Conservation (phyloP, 2,329 filamentous ascomycete genomes). For the Neopestalotiopsis sp. region DNA sequence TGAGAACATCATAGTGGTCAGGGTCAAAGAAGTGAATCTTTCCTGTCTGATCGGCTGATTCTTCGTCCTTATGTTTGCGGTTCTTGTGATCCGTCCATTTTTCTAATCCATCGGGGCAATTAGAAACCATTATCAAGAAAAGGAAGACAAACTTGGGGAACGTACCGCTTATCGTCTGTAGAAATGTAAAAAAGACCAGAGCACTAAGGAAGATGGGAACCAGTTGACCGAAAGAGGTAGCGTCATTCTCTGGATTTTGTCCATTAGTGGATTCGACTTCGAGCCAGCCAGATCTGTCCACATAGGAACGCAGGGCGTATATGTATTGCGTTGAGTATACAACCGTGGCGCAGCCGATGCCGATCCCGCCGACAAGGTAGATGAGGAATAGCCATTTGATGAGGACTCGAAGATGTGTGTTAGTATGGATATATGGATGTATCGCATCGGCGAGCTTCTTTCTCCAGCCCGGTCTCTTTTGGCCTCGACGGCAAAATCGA, state of each 20-base stretch:
- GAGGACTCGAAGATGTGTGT: constrained; percentile 20
- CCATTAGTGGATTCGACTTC: constrained; percentile 17
- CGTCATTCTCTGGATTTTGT: constrained; percentile 38
- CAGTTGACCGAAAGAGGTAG: constrained; percentile 40
- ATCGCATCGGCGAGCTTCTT: constrained; percentile 19
- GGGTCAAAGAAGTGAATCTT: constrained; percentile 16
- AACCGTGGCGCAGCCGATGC: constrained; percentile 29
- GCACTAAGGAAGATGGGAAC: constrained; percentile 39
- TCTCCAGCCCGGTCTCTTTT: constrained; percentile 26
- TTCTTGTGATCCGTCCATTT: constrained; percentile 26
- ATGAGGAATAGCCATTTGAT: constrained; percentile 25
- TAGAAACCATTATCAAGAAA: too few relatives aligned
- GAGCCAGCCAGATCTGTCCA: constrained; percentile 31
- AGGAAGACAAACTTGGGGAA: too few relatives aligned
- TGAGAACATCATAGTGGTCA: constrained; percentile 2
- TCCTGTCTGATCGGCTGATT: constrained; percentile 19
- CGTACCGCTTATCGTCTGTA: constrained; percentile 36
- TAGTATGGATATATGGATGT: constrained; percentile 16
- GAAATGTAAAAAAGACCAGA: constrained; percentile 38
- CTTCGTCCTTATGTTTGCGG: constrained; percentile 25
- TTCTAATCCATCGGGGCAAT: too few relatives aligned
- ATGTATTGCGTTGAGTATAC: constrained; percentile 32
- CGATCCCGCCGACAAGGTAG: constrained; percentile 32
- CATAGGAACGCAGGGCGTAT: constrained; percentile 34
- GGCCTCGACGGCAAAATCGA: constrained; percentile 28